Evolutionary conservation across 495 filamentous ascomycete species (phyloP).

Genomic region (Filosporella fistucella): DNA sequence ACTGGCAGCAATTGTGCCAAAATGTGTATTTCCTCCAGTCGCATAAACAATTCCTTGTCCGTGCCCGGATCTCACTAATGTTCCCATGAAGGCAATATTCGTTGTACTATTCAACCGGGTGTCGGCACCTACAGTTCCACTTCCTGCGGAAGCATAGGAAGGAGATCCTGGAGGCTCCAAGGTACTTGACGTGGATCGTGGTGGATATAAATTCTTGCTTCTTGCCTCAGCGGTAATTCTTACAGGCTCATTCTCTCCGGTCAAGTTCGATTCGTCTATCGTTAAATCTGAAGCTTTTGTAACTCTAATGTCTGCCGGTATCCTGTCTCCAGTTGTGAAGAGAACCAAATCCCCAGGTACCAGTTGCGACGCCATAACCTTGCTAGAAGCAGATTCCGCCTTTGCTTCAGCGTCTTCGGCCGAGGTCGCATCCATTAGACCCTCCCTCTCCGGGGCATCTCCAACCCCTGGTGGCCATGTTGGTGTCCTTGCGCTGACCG

Average conservation of each 20-base stretch:
- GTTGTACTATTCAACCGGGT: constrained; percentile 41
- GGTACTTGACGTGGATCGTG: constrained; percentile 25
- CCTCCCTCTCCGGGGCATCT: constrained; percentile 22
- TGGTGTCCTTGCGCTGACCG: constrained; percentile 31
- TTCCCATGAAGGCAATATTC: constrained; percentile 98
- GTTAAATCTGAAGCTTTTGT: constrained; percentile 81
- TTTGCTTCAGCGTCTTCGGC: constrained; percentile 36
- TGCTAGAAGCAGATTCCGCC: constrained; percentile 68
- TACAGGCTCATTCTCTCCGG: constrained; percentile 93
- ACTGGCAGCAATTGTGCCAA: constrained; percentile 91
- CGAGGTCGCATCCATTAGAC: constrained; percentile 25
- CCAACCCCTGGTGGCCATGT: constrained; percentile 36
- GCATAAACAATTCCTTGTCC: constrained; percentile 94
- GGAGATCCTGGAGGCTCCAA: constrained; percentile 46
- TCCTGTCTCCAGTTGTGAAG: constrained; percentile 92
- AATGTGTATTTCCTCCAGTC: constrained; percentile 88
- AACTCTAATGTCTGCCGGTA: constrained; percentile 94
- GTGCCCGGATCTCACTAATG: constrained; percentile 91
- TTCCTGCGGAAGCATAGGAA: constrained; percentile 55
- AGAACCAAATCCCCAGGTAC: constrained; percentile 90
- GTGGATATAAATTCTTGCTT: constrained; percentile 27
- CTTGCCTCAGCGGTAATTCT: constrained; percentile 63
- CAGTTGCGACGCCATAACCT: constrained; percentile 78
- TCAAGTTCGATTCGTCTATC: constrained; percentile 96
- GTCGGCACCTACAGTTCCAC: constrained; percentile 59